These are phyloP conservation scores for Solanum verrucosum DNA, from an alignment of 257 asterid species.

Conservation along the genomic window DNA sequence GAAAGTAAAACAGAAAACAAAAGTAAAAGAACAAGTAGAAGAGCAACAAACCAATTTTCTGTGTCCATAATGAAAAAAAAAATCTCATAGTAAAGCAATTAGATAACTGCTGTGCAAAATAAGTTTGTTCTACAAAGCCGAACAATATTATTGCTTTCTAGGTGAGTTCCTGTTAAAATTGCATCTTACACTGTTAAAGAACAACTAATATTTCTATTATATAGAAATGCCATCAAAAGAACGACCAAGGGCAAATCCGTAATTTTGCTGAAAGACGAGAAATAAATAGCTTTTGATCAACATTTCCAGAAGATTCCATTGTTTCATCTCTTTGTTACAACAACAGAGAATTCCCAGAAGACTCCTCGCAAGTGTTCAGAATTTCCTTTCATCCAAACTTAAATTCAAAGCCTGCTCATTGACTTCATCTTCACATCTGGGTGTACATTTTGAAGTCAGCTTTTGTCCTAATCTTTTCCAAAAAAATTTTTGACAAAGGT, in stretches of 20 bases:
- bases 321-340: background rate
- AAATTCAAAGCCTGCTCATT: background rate
- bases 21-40: background rate
- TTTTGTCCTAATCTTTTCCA: background rate
- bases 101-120: background rate
- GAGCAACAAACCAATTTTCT: background rate
- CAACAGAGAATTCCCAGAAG: background rate
- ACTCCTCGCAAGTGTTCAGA: background rate
- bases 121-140: background rate
- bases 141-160: background rate
- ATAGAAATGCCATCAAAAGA: background rate
- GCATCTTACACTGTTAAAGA: background rate
- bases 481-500: too few relatives aligned
- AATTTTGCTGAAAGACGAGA: background rate
- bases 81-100: background rate
- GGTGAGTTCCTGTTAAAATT: background rate
- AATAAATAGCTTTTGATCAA: background rate
- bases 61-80: background rate
- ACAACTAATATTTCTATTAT: background rate
- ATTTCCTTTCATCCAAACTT: background rate
- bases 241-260: background rate
- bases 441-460: background rate
- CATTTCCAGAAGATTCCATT: background rate
- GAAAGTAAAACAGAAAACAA: background rate
- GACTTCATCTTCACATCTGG: background rate